phyloP scores from a whole-genome alignment of 352 stramenopile species.

The Phytophthora rubi region DNA sequence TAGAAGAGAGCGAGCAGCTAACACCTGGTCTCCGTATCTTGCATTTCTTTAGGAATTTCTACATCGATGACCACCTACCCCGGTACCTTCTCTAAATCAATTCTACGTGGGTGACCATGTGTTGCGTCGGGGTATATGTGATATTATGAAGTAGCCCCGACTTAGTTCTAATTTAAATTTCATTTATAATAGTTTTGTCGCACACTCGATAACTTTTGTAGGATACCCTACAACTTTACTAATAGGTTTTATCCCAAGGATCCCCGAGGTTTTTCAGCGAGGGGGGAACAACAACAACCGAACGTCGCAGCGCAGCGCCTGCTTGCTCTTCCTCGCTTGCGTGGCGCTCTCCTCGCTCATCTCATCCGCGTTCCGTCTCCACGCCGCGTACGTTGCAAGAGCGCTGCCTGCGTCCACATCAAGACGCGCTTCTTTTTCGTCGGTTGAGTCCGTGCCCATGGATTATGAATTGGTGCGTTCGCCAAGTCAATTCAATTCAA shows the following conservation, averaged over 20 bases:
- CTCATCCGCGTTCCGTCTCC: background rate
- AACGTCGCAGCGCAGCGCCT: slow-evolving; percentile 2
- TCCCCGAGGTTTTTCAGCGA: slow-evolving; percentile 17
- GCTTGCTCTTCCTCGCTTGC: background rate
- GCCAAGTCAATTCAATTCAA: slow-evolving; percentile 13
- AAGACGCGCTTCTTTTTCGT: background rate
- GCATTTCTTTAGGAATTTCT: no score
- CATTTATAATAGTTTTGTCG: background rate
- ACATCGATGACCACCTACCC: no score
- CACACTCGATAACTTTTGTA: background rate
- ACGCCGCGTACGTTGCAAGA: background rate
- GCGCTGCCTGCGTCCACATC: background rate
- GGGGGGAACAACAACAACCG: slow-evolving; percentile 31
- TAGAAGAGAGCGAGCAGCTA: no score
- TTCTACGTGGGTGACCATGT: no score
- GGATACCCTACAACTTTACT: background rate
- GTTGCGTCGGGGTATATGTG: no score
- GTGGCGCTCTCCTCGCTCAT: background rate
- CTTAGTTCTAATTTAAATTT: no score
- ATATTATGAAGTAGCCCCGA: no score
- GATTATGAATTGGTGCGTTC: slow-evolving; percentile 56
- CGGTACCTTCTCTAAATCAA: no score
- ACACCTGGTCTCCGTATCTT: no score
- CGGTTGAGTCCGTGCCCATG: slow-evolving; percentile 24
- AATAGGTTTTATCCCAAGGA: background rate